Percentiles rank a stretch among this genome's conserved stretches.
These are phyloP conservation scores for Aspergillus biplanus DNA, from an alignment of 495 filamentous ascomycete species.

Conservation along the genomic window DNA sequence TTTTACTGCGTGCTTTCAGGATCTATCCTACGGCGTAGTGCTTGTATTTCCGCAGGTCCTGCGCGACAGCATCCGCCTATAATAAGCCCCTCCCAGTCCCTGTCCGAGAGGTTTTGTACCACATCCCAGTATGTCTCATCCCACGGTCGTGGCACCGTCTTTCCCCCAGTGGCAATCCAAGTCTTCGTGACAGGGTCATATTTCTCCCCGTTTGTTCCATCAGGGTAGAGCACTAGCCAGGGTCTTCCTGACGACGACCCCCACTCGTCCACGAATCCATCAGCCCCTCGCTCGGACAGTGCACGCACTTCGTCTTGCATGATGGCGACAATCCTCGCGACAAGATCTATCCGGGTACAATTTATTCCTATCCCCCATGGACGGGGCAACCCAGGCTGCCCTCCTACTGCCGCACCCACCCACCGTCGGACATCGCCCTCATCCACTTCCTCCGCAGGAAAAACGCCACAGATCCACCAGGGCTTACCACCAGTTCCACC, in stretches of 20 bases:
- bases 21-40: slow-evolving; percentile 22
- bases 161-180: slow-evolving; percentile 45
- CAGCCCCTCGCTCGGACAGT: slow-evolving; percentile 17
- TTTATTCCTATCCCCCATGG: slow-evolving; percentile 71
- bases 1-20: background rate
- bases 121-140: slow-evolving; percentile 26
- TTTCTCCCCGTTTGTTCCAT: slow-evolving; percentile 67
- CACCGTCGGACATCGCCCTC: slow-evolving; percentile 32
- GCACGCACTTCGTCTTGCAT: slow-evolving; percentile 49
- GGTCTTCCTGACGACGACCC: slow-evolving; percentile 33
- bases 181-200: slow-evolving; percentile 64
- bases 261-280: slow-evolving; percentile 38
- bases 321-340: slow-evolving; percentile 47
- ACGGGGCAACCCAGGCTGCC: slow-evolving; percentile 21
- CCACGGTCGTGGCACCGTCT: slow-evolving; percentile 25
- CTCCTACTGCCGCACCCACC: slow-evolving; percentile 36
- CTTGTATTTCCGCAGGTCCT: slow-evolving; percentile 22
- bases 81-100: slow-evolving; percentile 25
- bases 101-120: slow-evolving; percentile 11
- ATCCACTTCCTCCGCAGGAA: slow-evolving; percentile 56
- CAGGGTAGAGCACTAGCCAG: slow-evolving; percentile 65
- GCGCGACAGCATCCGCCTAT: slow-evolving; percentile 29
- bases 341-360: slow-evolving; percentile 62
- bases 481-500: slow-evolving; percentile 14
- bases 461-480: slow-evolving; percentile 68